Evolutionary conservation across 2,329 filamentous ascomycete species (phyloP).

Genomic region (Colletotrichum cordylinicola): DNA sequence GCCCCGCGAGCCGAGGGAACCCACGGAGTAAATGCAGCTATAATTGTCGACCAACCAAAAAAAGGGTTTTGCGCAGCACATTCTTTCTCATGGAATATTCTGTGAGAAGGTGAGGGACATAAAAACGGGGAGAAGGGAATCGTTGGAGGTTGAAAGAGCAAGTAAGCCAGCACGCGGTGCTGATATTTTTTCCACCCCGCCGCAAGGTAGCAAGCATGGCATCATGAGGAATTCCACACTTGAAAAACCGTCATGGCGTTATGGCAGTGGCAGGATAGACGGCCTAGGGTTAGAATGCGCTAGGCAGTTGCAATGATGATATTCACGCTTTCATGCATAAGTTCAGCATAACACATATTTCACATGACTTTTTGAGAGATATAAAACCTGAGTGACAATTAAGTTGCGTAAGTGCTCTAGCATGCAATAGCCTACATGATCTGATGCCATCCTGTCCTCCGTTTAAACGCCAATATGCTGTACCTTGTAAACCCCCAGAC

Average conservation of each 20-base stretch:
- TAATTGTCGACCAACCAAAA: neutral
- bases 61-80: neutral
- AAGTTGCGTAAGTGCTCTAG: constrained; percentile 21
- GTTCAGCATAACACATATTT: neutral
- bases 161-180: constrained; percentile 7
- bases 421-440: constrained; percentile 22
- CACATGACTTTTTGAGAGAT: neutral
- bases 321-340: constrained; percentile 22
- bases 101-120: neutral
- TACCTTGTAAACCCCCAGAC: constrained; percentile 12
- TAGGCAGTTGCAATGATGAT: constrained; percentile 23
- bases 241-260: constrained; percentile 26
- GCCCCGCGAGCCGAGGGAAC: constrained; percentile 47
- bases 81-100: neutral
- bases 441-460: constrained; percentile 20
- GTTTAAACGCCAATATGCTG: constrained; percentile 21
- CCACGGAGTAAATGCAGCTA: constrained; percentile 36
- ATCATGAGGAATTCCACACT: constrained; percentile 21
- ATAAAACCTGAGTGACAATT: constrained; percentile 20
- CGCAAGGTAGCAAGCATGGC: constrained; percentile 23
- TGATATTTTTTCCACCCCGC: constrained; percentile 8
- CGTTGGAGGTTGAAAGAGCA: neutral
- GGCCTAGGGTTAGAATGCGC: constrained; percentile 21
- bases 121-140: neutral
- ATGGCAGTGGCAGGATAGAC: constrained; percentile 26